Base-by-base conservation (phyloP, 371 early-diverging fungal genomes). In the Saksenaea oblongispora region DNA sequence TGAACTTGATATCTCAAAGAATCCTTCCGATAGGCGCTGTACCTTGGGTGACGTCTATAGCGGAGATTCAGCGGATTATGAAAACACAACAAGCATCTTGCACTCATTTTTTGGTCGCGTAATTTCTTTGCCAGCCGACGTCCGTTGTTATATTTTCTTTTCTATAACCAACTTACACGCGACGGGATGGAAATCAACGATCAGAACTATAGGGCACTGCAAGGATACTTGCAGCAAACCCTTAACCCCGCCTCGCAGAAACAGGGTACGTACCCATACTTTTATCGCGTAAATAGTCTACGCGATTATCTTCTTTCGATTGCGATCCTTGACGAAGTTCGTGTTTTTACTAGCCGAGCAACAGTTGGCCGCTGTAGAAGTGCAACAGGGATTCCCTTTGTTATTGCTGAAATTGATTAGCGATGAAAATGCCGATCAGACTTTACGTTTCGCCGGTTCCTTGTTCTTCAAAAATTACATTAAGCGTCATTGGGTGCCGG, bases 401-500 rank as follows among this genome's bases (percentile, higher is more conserved):
- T 74, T 89, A 11, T 76, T 95, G 22, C 70, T 96, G 56, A 81
- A 87, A 67, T 71, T 95, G 17, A 84, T 93, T 58, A 82, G 81
- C 53, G 86, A 83, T 70, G 75, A 81, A 53, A 59, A 71, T 1
- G 75, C 74, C n/a, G 84, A 86, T 61, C 65, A 68, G 28, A 85
- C 83, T 35, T 75, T 93, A 13, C 87, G 95, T 37, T 87, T 95
- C 62, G 88, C 96, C 3, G 93, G 91, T 13, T 87, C 95, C 17
- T 73, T 99, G 36, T 91, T 91, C 66, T 96, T 99, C 76, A 99
- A 99, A 75, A 99, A 99, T 75, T 95, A 88, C 73, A 77, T 97
- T 66, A 92, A 92, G 64, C 87, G 91, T 62, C 73, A 91, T 65
- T 99, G 99, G 99, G 83, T 82, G 34, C 75, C 76, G 70, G 95